Evolutionary conservation across 164 flowering plant genomes (phyloP).

Genomic region (Umbellularia californica): DNA sequence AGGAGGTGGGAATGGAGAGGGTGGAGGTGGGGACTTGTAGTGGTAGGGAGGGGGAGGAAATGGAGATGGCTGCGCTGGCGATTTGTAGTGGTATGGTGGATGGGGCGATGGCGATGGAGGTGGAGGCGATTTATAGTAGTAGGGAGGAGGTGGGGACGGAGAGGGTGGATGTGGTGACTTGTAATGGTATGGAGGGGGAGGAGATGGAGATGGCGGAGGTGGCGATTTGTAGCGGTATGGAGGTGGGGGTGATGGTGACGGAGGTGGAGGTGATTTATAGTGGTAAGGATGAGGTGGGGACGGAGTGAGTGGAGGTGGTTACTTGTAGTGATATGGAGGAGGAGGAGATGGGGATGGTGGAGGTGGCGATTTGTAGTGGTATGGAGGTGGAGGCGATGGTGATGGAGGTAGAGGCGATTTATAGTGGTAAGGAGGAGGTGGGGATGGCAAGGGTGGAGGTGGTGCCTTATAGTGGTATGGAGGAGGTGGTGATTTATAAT

Average conservation of each 20-base stretch:
- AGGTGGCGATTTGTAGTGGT: conserved; percentile 7
- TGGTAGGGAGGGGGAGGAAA: not conserved
- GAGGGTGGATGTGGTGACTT: not conserved
- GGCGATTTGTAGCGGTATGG: not conserved
- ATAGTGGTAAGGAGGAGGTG: conserved; percentile 13
- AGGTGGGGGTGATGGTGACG: not conserved
- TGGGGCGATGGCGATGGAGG: not conserved
- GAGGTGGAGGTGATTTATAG: conserved; percentile 16
- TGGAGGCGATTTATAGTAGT: not conserved
- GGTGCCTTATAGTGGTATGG: conserved; percentile 1
- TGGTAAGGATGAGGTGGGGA: conserved; percentile 11
- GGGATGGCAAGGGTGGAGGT: conserved; percentile 3
- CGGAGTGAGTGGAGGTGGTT: conserved; percentile 16
- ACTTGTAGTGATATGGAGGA: conserved; percentile 12
- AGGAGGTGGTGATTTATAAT: conserved; percentile 8
- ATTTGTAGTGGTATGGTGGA: not conserved
- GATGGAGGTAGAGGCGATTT: conserved; percentile 10
- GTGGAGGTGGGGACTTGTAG: conserved; percentile 2
- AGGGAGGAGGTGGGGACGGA: not conserved
- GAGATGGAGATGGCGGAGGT: not conserved
- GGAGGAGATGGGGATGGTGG: conserved; percentile 4
- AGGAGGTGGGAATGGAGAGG: not conserved
- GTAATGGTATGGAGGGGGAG: not conserved
- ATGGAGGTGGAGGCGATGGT: conserved; percentile 10
- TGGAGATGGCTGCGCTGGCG: not conserved